phyloP scores from a whole-genome alignment of 2,329 filamentous ascomycete species.

The Pseudogymnoascus sp. region DNA sequence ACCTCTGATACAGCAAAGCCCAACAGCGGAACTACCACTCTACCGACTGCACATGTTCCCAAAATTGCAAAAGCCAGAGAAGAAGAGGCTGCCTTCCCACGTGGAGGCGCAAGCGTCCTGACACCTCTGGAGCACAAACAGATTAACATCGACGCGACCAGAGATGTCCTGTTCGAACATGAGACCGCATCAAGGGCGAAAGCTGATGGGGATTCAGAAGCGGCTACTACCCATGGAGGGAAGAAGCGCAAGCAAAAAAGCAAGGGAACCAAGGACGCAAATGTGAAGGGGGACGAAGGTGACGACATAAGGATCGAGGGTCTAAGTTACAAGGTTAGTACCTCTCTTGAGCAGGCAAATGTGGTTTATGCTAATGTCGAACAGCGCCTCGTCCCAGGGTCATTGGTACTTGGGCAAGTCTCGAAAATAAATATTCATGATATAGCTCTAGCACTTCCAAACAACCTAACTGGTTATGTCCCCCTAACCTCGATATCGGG shows the following conservation, averaged over 20 bases:
- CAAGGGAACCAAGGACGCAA: conserved; percentile 47
- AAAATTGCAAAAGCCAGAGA: conserved; percentile 45
- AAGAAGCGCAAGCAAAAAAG: conserved; percentile 47
- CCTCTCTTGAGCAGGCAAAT: background rate
- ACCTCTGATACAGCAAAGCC: conserved; percentile 8
- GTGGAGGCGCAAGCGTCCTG: conserved; percentile 83
- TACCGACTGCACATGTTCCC: conserved; percentile 13
- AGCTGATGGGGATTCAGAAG: conserved; percentile 30
- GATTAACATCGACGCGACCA: conserved; percentile 87
- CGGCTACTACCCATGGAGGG: conserved; percentile 24
- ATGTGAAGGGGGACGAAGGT: conserved; percentile 42
- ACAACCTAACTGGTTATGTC: conserved; percentile 86
- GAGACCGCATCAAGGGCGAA: conserved; percentile 48
- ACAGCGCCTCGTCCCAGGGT: conserved; percentile 77
- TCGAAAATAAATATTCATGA: conserved; percentile 73
- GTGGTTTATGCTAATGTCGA: conserved; percentile 16
- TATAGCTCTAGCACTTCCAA: conserved; percentile 76
- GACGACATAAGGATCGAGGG: conserved; percentile 69
- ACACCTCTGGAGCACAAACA: conserved; percentile 95
- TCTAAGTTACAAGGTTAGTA: conserved; percentile 75
- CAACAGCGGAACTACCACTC: conserved; percentile 13
- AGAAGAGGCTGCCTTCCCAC: conserved; percentile 85
- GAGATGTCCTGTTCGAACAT: conserved; percentile 87
- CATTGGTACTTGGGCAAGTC: conserved; percentile 81
- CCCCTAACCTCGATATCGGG: conserved; percentile 89